A percentile compares a stretch with the other conserved stretches of the same genome.
phyloP scores from a whole-genome alignment of 352 stramenopile species.

The Blastocystis sp. region DNA sequence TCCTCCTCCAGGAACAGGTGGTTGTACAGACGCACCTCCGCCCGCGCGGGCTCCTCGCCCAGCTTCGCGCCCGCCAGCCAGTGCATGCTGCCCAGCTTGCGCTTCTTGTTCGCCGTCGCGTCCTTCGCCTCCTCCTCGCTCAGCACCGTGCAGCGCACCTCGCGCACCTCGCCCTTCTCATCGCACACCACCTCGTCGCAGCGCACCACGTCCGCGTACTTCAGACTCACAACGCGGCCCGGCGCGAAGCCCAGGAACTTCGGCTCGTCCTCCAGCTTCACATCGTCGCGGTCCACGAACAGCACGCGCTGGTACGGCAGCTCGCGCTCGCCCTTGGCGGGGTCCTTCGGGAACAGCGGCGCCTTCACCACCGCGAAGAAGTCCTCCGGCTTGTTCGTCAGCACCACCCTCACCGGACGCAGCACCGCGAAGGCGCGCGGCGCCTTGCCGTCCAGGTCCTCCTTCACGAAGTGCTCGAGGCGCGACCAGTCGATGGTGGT shows the following conservation, averaged over 20 bases:
- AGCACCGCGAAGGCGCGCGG: constrained; percentile 79
- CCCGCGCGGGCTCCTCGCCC: constrained; percentile 74
- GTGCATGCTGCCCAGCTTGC: constrained; percentile 88
- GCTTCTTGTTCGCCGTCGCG: constrained; percentile 79
- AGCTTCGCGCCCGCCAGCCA: constrained; percentile 86
- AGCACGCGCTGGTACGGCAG: constrained; percentile 69
- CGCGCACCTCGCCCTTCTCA: constrained; percentile 66
- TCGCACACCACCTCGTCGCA: constrained; percentile 84
- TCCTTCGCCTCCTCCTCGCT: constrained; percentile 74
- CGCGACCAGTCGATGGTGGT: constrained; percentile 77
- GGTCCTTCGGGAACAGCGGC: constrained; percentile 70
- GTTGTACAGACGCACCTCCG: constrained; percentile 92
- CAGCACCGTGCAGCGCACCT: constrained; percentile 71
- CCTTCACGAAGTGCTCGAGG: constrained; percentile 77
- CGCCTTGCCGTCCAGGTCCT: constrained; percentile 78
- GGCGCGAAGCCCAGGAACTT: constrained; percentile 90
- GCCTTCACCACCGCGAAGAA: constrained; percentile 38
- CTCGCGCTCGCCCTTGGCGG: constrained; percentile 67
- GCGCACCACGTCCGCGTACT: constrained; percentile 89
- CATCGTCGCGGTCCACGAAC: constrained; percentile 70
- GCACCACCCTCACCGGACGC: constrained; percentile 79
- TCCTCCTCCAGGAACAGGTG: constrained; percentile 90
- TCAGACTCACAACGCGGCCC: constrained; percentile 90
- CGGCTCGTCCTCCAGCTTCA: constrained; percentile 70
- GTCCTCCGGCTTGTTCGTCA: constrained; percentile 75